Evolutionary conservation across 257 asterid species (phyloP).

Genomic region (Salvia hispanica): DNA sequence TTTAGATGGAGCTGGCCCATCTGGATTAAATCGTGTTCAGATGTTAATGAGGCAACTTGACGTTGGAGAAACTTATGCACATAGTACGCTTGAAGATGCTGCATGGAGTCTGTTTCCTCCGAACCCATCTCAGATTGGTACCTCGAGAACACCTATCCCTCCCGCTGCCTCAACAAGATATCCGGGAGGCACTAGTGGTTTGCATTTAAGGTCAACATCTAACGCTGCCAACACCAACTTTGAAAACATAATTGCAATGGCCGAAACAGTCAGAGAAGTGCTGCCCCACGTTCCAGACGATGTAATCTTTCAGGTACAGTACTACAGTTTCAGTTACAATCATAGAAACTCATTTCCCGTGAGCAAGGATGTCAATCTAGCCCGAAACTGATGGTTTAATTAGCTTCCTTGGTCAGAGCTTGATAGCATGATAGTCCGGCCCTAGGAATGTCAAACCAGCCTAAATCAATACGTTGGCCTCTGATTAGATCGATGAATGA

Average conservation of each 20-base stretch:
- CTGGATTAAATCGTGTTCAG: conserved; percentile 77
- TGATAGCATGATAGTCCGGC: no score
- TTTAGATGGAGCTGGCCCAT: conserved; percentile 75
- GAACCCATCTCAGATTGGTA: conserved; percentile 67
- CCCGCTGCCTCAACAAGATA: conserved; percentile 43
- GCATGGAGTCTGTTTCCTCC: conserved; percentile 70
- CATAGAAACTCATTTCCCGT: no score
- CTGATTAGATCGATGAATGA: no score
- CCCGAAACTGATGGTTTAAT: no score
- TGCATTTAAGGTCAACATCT: conserved; percentile 45
- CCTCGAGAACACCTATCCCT: conserved; percentile 50
- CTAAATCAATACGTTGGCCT: no score
- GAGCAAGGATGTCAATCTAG: no score
- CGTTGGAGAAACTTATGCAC: conserved; percentile 80
- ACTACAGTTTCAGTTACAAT: background rate
- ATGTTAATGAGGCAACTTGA: conserved; percentile 90
- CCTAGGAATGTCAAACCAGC: no score
- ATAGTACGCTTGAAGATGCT: conserved; percentile 68
- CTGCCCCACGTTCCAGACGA: conserved; percentile 80
- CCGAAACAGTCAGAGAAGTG: conserved; percentile 74
- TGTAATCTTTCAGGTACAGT: conserved; percentile 63
- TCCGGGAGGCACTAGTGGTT: conserved; percentile 45
- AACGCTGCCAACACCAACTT: conserved; percentile 43
- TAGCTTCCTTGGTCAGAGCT: no score
- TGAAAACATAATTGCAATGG: conserved; percentile 63